These are phyloP conservation scores for Colletotrichum noveboracense DNA, from an alignment of 2,329 filamentous ascomycete genomes.

Conservation along the genomic window DNA sequence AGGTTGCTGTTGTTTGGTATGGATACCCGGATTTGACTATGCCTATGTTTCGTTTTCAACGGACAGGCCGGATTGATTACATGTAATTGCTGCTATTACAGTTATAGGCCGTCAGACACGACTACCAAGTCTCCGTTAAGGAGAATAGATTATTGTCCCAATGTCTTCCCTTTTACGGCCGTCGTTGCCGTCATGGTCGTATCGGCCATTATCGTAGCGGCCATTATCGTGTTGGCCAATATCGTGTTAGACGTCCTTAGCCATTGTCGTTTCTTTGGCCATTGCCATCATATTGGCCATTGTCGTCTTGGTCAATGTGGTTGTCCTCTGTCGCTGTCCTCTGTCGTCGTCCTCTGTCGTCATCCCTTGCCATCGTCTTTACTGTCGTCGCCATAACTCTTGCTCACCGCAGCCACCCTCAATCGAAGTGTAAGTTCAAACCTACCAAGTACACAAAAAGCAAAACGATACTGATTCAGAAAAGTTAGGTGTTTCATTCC, in stretches of 20 bases:
- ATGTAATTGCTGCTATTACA: neutral
- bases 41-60: neutral
- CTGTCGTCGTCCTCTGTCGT: no score
- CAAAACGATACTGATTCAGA: neutral
- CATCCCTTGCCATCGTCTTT: no score
- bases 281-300: no score
- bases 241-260: no score
- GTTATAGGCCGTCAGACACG: neutral
- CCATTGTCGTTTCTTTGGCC: no score
- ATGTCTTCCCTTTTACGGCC: neutral
- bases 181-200: neutral
- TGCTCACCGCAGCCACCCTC: neutral
- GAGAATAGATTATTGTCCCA: neutral
- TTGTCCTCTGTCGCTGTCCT: no score
- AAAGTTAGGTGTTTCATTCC: neutral
- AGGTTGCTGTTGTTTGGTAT: neutral
- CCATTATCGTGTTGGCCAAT: no score
- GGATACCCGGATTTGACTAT: neutral
- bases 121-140: neutral
- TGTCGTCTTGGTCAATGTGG: no score
- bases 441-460: neutral
- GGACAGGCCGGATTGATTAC: neutral
- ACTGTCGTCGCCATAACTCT: neutral
- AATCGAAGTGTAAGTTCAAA: neutral
- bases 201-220: no score